Conservation (phyloP, 768 basidiomycete species). For the Trametes coccinea region DNA sequence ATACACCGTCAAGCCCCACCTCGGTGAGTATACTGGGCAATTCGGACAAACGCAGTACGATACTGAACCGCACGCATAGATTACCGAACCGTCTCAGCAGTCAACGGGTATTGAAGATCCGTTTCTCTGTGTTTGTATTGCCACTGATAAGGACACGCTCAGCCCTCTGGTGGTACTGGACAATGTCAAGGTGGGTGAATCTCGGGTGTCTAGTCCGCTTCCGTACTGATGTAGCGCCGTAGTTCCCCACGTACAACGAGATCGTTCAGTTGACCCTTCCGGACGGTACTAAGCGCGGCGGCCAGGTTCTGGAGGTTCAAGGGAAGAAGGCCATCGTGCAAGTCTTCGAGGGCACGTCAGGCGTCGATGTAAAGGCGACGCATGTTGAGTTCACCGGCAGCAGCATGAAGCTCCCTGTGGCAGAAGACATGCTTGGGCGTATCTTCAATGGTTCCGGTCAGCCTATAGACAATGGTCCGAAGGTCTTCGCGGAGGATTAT, state of each 20-base stretch:
- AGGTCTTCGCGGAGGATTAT: constrained; percentile 99
- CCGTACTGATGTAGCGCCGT: constrained; percentile 16
- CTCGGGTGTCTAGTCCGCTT: background rate
- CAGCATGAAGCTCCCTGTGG: constrained; percentile 98
- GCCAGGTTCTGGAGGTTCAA: constrained; percentile 96
- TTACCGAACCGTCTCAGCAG: constrained; percentile 97
- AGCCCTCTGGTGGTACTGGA: constrained; percentile 96
- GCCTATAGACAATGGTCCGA: constrained; percentile 97
- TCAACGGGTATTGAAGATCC: constrained; percentile 73
- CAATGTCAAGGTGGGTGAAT: constrained; percentile 86
- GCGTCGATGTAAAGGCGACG: constrained; percentile 95
- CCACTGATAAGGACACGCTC: constrained; percentile 15
- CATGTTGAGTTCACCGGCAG: constrained; percentile 98
- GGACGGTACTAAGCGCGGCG: constrained; percentile 92
- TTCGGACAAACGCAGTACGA: background rate
- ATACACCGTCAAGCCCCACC: constrained; percentile 85
- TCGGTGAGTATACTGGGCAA: constrained; percentile 51
- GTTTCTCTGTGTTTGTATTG: background rate
- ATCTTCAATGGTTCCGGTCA: constrained; percentile 99
- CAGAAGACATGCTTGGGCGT: constrained; percentile 98
- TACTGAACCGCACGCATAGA: constrained; percentile 47
- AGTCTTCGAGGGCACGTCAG: constrained; percentile 97
- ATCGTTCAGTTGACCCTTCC: constrained; percentile 95
- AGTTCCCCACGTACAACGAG: constrained; percentile 99
- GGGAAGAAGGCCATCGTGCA: constrained; percentile 99